Evolutionary conservation across 2,329 filamentous ascomycete genomes (phyloP).

Genomic region (Fusarium haematococcum): DNA sequence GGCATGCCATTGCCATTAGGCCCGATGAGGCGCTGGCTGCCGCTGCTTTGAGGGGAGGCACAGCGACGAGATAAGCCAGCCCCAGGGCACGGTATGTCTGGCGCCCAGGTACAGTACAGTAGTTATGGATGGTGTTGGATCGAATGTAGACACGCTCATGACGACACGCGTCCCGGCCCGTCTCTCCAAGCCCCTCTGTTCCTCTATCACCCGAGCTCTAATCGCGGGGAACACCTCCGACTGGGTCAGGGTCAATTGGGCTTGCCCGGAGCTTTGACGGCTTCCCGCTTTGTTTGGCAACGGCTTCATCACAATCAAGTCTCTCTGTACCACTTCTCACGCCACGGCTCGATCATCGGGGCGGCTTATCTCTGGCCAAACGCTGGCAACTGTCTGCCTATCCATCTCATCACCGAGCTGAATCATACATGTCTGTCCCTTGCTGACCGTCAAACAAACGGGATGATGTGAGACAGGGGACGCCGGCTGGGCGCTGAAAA

Average conservation of each 20-base stretch:
- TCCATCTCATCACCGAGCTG: conserved; percentile 1
- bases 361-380: not conserved
- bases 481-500: conserved; percentile 5
- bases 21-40: conserved; percentile 14
- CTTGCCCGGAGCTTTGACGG: not conserved
- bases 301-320: not conserved
- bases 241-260: not conserved
- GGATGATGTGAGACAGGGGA: conserved; percentile 36
- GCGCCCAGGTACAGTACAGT: not conserved
- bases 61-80: not conserved
- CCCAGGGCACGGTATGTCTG: not conserved
- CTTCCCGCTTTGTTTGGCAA: not conserved
- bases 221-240: conserved; percentile 20
- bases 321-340: conserved; percentile 4
- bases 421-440: conserved; percentile 18
- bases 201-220: conserved; percentile 17
- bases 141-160: conserved; percentile 2
- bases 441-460: conserved; percentile 33
- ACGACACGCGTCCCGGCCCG: conserved; percentile 27
- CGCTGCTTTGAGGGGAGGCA: conserved; percentile 7
- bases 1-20: conserved; percentile 15
- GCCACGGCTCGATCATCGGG: conserved; percentile 37
- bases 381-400: not conserved
- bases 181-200: conserved; percentile 11
- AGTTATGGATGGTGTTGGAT: not conserved